These are phyloP conservation scores for Fusarium sp. DNA, from an alignment of 2,329 filamentous ascomycete genomes.

Conservation along the genomic window DNA sequence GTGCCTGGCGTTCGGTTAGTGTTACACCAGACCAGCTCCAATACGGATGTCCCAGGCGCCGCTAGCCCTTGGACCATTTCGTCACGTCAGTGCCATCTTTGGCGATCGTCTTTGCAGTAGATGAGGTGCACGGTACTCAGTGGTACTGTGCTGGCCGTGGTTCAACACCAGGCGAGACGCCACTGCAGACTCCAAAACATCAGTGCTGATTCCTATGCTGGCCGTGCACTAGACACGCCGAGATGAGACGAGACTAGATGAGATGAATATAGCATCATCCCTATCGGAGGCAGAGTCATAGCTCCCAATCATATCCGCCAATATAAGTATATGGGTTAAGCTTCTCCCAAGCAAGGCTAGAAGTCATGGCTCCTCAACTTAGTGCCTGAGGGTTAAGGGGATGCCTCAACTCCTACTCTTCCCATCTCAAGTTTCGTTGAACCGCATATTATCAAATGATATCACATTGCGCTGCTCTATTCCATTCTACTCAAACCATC, in stretches of 20 bases:
- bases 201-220: not conserved
- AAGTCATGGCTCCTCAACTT: not conserved
- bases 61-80: not conserved
- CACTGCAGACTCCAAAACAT: not conserved
- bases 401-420: not conserved
- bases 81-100: not conserved
- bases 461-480: not conserved
- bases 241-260: not conserved
- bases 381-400: not conserved
- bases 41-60: not conserved
- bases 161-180: not conserved
- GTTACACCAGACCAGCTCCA: not conserved
- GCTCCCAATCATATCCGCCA: not conserved
- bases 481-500: not conserved
- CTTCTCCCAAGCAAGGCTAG: not conserved
- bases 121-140: not conserved
- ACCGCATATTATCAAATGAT: not conserved
- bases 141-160: not conserved
- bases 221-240: not conserved
- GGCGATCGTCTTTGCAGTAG: not conserved
- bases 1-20: slow-evolving; percentile 4
- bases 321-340: not conserved
- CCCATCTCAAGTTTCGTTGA: not conserved
- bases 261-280: not conserved
- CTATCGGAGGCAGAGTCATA: no score